Percentiles rank a stretch among this genome's conserved stretches.
phyloP scores from a whole-genome alignment of 2,329 filamentous ascomycete species.

The Diplodia seriata region DNA sequence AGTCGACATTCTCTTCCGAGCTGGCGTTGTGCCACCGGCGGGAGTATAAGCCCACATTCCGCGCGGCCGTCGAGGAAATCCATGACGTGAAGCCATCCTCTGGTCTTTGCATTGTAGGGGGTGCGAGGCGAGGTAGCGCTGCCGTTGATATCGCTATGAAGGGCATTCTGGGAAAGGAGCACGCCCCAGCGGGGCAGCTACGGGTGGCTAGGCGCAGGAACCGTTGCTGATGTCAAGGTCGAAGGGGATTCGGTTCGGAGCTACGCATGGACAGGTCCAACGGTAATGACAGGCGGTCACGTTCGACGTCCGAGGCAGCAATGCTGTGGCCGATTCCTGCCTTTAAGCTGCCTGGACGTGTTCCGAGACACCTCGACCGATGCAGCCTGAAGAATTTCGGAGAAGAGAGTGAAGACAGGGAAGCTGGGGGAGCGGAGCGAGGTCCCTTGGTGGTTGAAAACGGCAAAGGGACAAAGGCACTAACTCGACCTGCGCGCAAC shows the following conservation, averaged over 20 bases:
- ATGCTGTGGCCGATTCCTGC: not conserved
- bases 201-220: not conserved
- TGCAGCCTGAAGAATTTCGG: conserved; percentile 4
- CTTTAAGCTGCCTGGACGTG: not conserved
- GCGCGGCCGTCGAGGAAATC: not conserved
- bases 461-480: conserved; percentile 30
- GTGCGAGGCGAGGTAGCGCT: not conserved
- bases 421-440: not conserved
- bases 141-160: not conserved
- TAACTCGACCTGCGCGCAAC: conserved; percentile 6
- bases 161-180: conserved; percentile 7
- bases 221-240: conserved; percentile 5
- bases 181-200: conserved; percentile 2
- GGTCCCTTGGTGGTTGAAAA: conserved; percentile 31
- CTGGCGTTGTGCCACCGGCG: not conserved
- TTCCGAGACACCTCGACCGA: conserved; percentile 10
- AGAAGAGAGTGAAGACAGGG: not conserved
- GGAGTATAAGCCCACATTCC: too few species aligned
- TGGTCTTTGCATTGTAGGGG: not conserved
- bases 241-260: not conserved
- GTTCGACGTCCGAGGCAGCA: conserved; percentile 17
- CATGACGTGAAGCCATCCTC: not conserved
- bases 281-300: conserved; percentile 22
- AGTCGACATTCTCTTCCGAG: not conserved
- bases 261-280: conserved; percentile 4